Conservation (phyloP, 768 basidiomycete species). For the Tricholoma bakamatsutake region DNA sequence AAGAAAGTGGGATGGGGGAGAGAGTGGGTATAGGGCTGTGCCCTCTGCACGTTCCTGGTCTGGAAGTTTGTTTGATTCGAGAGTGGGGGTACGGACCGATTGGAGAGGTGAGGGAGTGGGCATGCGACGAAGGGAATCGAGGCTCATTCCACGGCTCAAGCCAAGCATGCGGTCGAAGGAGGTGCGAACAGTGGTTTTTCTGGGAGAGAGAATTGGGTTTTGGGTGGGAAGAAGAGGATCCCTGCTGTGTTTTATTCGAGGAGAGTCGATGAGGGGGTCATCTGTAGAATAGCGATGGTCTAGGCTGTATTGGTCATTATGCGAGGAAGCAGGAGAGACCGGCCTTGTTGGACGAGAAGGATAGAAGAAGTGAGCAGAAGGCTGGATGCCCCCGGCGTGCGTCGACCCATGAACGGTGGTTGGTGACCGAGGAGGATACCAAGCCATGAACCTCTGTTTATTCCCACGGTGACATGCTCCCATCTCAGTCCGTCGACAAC, state of each 20-base stretch:
- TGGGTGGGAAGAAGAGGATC: slow-evolving; percentile 66
- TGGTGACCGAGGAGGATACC: too few species aligned
- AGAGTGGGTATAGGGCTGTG: not conserved
- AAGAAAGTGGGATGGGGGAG: slow-evolving; percentile 24
- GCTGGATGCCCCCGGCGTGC: slow-evolving; percentile 70
- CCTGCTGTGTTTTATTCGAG: slow-evolving; percentile 53
- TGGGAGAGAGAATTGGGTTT: not conserved
- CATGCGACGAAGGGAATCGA: slow-evolving; percentile 41
- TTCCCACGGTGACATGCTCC: slow-evolving; percentile 3
- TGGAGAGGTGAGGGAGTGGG: slow-evolving; percentile 1
- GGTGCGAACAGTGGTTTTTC: slow-evolving; percentile 34
- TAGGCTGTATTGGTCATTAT: slow-evolving; percentile 10
- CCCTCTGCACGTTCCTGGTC: slow-evolving; percentile 29
- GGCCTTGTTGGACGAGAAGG: slow-evolving; percentile 56
- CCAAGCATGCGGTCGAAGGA: slow-evolving; percentile 58
- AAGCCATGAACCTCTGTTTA: too few species aligned
- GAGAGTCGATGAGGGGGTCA: slow-evolving; percentile 2
- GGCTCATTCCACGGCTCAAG: slow-evolving; percentile 44
- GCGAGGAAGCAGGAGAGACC: slow-evolving; percentile 23
- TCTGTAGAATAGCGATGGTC: slow-evolving; percentile 7
- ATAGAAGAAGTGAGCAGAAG: slow-evolving; percentile 74
- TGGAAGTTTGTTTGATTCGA: slow-evolving; percentile 8
- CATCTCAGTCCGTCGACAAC: slow-evolving; percentile 17
- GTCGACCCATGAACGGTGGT: slow-evolving; percentile 29
- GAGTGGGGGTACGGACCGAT: not conserved